A percentile compares a stretch with the other conserved stretches of the same genome.
These are phyloP conservation scores for Austroboletus festivus DNA, from an alignment of 768 basidiomycete species.

Conservation along the genomic window DNA sequence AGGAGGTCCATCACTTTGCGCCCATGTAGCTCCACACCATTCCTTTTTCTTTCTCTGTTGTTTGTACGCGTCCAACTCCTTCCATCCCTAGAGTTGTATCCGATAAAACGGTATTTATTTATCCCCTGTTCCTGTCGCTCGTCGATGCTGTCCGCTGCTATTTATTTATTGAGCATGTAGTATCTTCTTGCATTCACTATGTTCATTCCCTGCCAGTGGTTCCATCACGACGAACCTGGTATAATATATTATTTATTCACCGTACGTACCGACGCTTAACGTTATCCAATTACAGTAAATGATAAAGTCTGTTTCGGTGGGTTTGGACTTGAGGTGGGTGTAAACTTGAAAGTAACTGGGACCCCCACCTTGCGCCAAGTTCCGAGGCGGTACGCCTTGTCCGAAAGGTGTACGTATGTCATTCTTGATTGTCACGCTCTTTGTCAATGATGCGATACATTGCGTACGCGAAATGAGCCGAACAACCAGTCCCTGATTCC, in stretches of 20 bases:
- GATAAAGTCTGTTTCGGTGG: too few species aligned
- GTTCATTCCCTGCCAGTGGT: conserved; percentile 6
- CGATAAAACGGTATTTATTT: conserved; percentile 3
- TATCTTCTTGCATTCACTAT: conserved; percentile 13
- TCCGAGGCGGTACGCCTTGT: too few species aligned
- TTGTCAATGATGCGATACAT: too few species aligned
- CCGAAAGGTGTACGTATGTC: too few species aligned
- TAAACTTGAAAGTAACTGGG: too few species aligned
- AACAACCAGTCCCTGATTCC: too few species aligned
- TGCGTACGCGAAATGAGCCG: too few species aligned
- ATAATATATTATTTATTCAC: conserved; percentile 17
- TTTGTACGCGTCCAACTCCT: too few species aligned
- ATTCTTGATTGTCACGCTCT: too few species aligned
- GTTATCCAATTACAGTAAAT: conserved; percentile 9
- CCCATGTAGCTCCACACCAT: conserved; percentile 10
- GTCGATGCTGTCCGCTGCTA: conserved; percentile 4
- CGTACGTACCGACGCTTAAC: conserved; percentile 9
- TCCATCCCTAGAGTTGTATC: conserved; percentile 13
- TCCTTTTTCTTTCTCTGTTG: neutral
- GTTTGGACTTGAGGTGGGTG: too few species aligned
- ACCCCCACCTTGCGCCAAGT: too few species aligned
- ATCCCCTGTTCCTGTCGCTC: neutral
- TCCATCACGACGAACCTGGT: conserved; percentile 2
- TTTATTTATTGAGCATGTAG: conserved; percentile 20
- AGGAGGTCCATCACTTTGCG: neutral